Conservation (phyloP, 2,329 filamentous ascomycete genomes). For the Aspergillus ruber region DNA sequence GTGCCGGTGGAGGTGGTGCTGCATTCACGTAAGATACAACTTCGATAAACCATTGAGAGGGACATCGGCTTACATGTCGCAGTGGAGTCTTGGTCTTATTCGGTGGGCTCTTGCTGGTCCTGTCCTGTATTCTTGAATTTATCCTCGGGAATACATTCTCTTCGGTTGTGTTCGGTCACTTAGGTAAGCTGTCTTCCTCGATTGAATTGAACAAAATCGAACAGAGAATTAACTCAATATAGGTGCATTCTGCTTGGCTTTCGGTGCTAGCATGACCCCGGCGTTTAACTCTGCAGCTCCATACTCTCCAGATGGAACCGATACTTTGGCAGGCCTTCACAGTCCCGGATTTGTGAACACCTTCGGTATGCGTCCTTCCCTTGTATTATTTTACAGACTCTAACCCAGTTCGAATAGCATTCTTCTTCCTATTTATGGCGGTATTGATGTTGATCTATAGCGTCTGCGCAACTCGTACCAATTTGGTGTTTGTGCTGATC, state of each 20-base stretch:
- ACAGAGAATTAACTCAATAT: not conserved
- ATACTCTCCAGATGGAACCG: constrained; percentile 4
- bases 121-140: constrained; percentile 29
- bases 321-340: constrained; percentile 7
- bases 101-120: constrained; percentile 27
- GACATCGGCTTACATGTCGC: constrained; percentile 1
- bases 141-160: constrained; percentile 28
- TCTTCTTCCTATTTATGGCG: constrained; percentile 10
- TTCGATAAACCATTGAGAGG: constrained; percentile 2
- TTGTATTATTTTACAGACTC: not conserved
- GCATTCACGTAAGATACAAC: constrained; percentile 8
- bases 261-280: constrained; percentile 7
- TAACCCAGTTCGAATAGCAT: constrained; percentile 1
- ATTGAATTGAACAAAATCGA: not conserved
- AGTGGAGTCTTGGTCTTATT: constrained; percentile 29
- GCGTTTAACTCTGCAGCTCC: constrained; percentile 9
- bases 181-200: constrained; percentile 2
- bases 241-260: constrained; percentile 10
- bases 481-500: constrained; percentile 4
- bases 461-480: constrained; percentile 8
- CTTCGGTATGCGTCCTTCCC: constrained; percentile 4
- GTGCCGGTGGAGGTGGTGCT: constrained; percentile 7
- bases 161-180: constrained; percentile 18
- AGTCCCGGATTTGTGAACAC: constrained; percentile 9
- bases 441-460: constrained; percentile 8